Base-by-base conservation (phyloP, 2,329 filamentous ascomycete species). In the Diplodia seriata region DNA sequence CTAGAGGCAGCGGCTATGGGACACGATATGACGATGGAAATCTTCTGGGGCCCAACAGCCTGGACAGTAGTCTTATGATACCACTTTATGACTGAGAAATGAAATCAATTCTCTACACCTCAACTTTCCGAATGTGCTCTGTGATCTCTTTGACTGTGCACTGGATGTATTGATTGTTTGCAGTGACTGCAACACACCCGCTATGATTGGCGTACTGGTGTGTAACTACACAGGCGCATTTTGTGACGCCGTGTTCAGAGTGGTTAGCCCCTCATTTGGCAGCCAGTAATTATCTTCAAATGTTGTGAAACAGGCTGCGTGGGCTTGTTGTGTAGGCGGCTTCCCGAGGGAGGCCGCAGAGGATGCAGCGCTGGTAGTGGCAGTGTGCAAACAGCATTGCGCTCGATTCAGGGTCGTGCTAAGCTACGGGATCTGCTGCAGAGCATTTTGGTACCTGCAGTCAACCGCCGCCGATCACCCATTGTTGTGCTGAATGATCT, bases 51-150 rank as follows among this genome's bases (percentile, higher is more conserved):
- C 47, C 55, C 31, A 18, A 8, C 20, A 20, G 43, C 53, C n/a
- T 40, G 65, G 26, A 67, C 18, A 63, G 65, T 61, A 67, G 55
- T 61, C 65, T 57, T 67, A 67, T 67, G 65, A 67, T 67, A 67
- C 65, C 65, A 67, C 55, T n/a, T 67, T 38, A 61, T 33, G 43
- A 61, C n/a, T 18, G 29, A 31, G 26, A 55, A 54, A 47, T 20
- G 20, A 54, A 54, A 23, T 14, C 18, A 5, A 31, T 53, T 51
- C 40, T 29, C 18, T 15, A n/a, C n/a, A 33, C 40, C 1, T 38
- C 8, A 14, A 15, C 3, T 18, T n/a, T 7, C 1, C 3, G 8
- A 18, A 18, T 2, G 31, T 33, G 56, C 11, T 3, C 1, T 20
- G 56, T 49, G 40, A 61, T 5, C 31, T 5, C 1, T 4, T 2